These are phyloP conservation scores for Coleophoma crateriformis DNA, from an alignment of 2,329 filamentous ascomycete genomes.

Conservation along the genomic window DNA sequence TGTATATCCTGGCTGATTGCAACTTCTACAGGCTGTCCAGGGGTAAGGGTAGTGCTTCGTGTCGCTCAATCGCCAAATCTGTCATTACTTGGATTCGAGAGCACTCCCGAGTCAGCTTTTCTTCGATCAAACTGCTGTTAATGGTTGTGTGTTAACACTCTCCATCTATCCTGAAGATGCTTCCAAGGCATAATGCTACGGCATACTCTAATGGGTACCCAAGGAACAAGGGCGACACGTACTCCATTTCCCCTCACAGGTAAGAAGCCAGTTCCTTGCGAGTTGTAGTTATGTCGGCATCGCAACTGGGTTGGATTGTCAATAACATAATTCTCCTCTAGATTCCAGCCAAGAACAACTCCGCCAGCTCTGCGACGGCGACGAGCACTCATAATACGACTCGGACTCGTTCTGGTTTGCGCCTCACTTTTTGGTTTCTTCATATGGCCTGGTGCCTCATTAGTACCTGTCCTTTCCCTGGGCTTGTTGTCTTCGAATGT, in stretches of 20 bases:
- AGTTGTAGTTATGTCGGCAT: slow-evolving; percentile 1
- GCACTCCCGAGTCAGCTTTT: not conserved
- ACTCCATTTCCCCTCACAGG: slow-evolving; percentile 87
- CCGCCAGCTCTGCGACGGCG: slow-evolving; percentile 66
- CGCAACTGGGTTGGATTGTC: not conserved
- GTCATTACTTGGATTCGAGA: not conserved
- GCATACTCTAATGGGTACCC: slow-evolving; percentile 84
- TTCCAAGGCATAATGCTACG: slow-evolving; percentile 74
- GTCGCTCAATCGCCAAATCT: not conserved
- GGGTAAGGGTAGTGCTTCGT: no score
- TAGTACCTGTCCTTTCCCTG: slow-evolving; percentile 59
- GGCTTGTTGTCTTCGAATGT: slow-evolving; percentile 63
- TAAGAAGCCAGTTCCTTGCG: slow-evolving; percentile 36
- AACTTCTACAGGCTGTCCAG: not conserved
- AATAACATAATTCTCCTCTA: slow-evolving; percentile 28
- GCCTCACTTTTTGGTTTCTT: slow-evolving; percentile 67
- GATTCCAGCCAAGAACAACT: slow-evolving; percentile 80
- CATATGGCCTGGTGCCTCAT: slow-evolving; percentile 63
- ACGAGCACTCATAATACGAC: slow-evolving; percentile 64
- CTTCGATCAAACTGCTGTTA: not conserved
- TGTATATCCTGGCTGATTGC: slow-evolving; percentile 9
- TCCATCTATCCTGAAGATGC: slow-evolving; percentile 49
- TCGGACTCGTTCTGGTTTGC: slow-evolving; percentile 53
- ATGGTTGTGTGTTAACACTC: slow-evolving; percentile 40
- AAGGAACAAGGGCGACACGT: slow-evolving; percentile 60